These are phyloP conservation scores for Capronia americana DNA, from an alignment of 2,329 filamentous ascomycete genomes.

Conservation along the genomic window DNA sequence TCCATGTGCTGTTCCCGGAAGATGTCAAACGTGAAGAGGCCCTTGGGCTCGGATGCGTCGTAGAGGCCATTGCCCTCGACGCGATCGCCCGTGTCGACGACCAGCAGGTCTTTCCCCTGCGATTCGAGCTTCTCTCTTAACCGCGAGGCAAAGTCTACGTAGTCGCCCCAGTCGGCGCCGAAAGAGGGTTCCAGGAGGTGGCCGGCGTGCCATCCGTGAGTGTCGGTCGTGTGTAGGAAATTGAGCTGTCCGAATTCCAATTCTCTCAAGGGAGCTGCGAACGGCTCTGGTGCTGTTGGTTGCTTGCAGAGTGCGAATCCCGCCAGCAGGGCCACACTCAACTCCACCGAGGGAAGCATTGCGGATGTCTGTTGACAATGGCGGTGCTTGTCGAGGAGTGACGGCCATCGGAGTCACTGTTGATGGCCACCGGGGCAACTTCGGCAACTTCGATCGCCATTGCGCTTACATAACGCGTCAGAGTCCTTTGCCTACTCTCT, in stretches of 20 bases:
- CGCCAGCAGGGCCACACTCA: conserved; percentile 25
- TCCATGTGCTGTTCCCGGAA: conserved; percentile 83
- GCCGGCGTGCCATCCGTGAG: conserved; percentile 89
- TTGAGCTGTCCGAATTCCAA: conserved; percentile 94
- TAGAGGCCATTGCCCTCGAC: conserved; percentile 95
- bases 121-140: conserved; percentile 79
- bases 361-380: not conserved
- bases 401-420: not conserved
- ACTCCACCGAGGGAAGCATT: conserved; percentile 4
- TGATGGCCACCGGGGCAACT: not conserved
- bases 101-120: conserved; percentile 79
- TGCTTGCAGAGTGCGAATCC: conserved; percentile 63
- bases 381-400: not conserved
- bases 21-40: conserved; percentile 86
- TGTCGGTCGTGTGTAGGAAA: conserved; percentile 95
- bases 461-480: not conserved
- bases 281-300: conserved; percentile 77
- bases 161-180: conserved; percentile 97
- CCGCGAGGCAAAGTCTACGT: conserved; percentile 87
- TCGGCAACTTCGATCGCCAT: not conserved
- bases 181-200: conserved; percentile 94
- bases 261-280: conserved; percentile 80
- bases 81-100: conserved; percentile 94
- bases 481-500: no score
- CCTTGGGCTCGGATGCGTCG: conserved; percentile 86